Evolutionary conservation across 176 grass and related monocot species (phyloP).

Genomic region (Raddia distichophylla): DNA sequence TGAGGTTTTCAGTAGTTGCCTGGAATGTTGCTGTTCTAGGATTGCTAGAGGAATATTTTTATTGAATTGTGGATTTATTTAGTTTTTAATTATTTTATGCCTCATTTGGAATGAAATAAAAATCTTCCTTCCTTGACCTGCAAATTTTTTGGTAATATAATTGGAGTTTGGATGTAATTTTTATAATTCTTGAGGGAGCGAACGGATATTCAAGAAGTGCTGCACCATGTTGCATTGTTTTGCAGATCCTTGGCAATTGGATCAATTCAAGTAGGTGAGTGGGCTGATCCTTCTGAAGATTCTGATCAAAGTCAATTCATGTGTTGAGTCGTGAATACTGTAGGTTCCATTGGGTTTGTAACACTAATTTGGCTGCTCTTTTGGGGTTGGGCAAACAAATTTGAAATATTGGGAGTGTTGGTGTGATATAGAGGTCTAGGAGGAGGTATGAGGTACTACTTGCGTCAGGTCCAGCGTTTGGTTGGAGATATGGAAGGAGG

Average conservation of each 20-base stretch:
- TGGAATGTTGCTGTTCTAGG: neutral
- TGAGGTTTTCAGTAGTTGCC: constrained; percentile 38
- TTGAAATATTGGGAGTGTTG: constrained; percentile 47
- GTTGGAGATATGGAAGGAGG: constrained; percentile 77
- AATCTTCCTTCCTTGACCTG: constrained; percentile 1
- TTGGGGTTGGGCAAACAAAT: constrained; percentile 40
- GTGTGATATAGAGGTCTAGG: constrained; percentile 55
- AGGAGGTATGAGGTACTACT: constrained; percentile 81
- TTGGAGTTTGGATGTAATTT: neutral
- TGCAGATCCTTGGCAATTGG: constrained; percentile 44
- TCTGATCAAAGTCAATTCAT: constrained; percentile 37
- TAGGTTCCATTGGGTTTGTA: constrained; percentile 38
- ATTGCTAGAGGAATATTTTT: constrained; percentile 11
- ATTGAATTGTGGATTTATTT: neutral
- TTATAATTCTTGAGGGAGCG: constrained; percentile 9
- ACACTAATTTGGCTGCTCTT: constrained; percentile 45
- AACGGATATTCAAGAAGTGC: neutral
- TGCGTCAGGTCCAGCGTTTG: constrained; percentile 62
- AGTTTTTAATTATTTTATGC: neutral
- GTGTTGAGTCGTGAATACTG: constrained; percentile 22
- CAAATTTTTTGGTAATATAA: constrained; percentile 5
- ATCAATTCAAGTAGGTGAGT: constrained; percentile 60
- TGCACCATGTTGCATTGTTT: neutral
- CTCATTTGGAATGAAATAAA: constrained; percentile 29
- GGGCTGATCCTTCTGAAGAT: constrained; percentile 43